A percentile compares a stretch with the other conserved stretches of the same genome.
These are phyloP conservation scores for Auricularia auricula-judae DNA, from an alignment of 768 basidiomycete genomes.

Conservation along the genomic window DNA sequence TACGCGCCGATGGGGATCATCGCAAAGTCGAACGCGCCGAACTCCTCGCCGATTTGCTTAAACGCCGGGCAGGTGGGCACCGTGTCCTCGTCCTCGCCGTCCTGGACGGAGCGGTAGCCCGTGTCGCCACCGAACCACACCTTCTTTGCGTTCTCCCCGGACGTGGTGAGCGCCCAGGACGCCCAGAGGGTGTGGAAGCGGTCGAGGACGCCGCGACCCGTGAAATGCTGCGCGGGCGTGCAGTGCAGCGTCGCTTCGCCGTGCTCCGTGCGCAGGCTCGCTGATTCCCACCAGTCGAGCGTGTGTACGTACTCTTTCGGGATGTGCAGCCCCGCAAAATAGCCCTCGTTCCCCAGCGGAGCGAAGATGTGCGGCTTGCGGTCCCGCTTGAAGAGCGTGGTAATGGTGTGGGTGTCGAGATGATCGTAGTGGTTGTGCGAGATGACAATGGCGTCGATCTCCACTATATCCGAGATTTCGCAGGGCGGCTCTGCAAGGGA, in stretches of 20 bases:
- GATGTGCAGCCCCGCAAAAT: conserved; percentile 30
- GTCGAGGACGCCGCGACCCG: conserved; percentile 39
- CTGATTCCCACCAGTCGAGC: conserved; percentile 57
- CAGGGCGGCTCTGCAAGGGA: conserved; percentile 33
- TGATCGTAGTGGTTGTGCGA: conserved; percentile 50
- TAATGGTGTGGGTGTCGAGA: conserved; percentile 35
- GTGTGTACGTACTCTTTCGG: conserved; percentile 31
- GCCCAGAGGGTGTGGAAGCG: conserved; percentile 52
- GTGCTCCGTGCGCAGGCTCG: conserved; percentile 24
- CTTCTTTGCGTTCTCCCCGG: conserved; percentile 21
- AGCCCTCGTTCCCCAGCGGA: conserved; percentile 40
- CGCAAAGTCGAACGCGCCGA: conserved; percentile 41
- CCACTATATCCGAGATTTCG: conserved; percentile 42
- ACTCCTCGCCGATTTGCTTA: conserved; percentile 51
- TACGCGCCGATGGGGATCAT: conserved; percentile 44
- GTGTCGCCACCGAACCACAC: conserved; percentile 65
- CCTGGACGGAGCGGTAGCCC: conserved; percentile 39
- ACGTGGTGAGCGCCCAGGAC: conserved; percentile 49
- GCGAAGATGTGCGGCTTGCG: conserved; percentile 43
- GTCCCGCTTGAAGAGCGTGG: conserved; percentile 17
- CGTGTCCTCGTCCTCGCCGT: conserved; percentile 36
- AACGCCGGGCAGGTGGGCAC: conserved; percentile 62
- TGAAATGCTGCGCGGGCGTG: conserved; percentile 57
- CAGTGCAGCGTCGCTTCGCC: conserved; percentile 38
- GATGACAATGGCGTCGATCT: conserved; percentile 52